Conservation (phyloP, 164 flowering plant species). For the Pachysandra terminalis region DNA sequence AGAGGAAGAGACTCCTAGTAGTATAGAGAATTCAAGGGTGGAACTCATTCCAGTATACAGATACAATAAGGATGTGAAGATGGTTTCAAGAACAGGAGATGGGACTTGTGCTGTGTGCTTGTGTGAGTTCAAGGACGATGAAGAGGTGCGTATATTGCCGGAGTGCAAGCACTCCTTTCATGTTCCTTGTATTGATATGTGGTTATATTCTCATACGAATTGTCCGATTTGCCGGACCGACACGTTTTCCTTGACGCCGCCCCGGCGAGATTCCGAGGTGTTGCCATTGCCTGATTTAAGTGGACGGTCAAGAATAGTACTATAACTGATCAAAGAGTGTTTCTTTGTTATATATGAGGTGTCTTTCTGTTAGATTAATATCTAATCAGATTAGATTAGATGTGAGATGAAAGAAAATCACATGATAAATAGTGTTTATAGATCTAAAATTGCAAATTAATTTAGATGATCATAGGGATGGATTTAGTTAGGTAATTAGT, state of each 20-base stretch:
- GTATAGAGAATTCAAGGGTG: neutral
- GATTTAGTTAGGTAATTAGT: too few relatives aligned
- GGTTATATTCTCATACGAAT: conserved; percentile 38
- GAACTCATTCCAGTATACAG: conserved; percentile 1
- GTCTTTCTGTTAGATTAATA: too few relatives aligned
- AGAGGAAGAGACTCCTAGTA: neutral
- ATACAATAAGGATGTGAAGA: neutral
- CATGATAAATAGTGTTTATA: too few relatives aligned
- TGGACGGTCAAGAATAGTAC: too few relatives aligned
- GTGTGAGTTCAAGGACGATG: conserved; percentile 39
- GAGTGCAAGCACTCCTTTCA: conserved; percentile 47
- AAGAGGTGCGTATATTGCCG: conserved; percentile 29
- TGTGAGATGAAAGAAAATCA: too few relatives aligned
- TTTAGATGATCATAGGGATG: too few relatives aligned
- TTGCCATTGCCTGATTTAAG: neutral
- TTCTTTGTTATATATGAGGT: too few relatives aligned
- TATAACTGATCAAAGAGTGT: too few relatives aligned
- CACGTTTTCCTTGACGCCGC: neutral
- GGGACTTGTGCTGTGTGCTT: conserved; percentile 44
- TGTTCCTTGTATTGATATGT: conserved; percentile 36
- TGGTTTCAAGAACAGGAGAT: neutral
- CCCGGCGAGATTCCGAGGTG: neutral
- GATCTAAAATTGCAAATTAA: too few relatives aligned
- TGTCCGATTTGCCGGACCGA: conserved; percentile 50
- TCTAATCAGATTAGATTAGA: too few relatives aligned